Base-by-base conservation (phyloP, 805 yeast species). In the Ogataea corticis region DNA sequence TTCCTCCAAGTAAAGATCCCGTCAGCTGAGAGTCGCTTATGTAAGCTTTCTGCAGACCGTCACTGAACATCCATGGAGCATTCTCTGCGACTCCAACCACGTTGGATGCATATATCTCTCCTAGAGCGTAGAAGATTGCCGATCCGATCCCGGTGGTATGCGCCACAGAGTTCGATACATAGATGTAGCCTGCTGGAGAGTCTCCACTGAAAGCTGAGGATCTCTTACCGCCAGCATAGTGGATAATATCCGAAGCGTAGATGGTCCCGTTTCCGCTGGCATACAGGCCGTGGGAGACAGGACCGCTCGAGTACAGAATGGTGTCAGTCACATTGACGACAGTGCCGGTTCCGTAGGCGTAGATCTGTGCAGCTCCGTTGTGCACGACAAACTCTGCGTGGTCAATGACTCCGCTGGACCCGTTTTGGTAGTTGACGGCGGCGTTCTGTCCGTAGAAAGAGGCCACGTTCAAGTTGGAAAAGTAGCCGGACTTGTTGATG, bases 131-230 rank as follows among this genome's bases (percentile, higher is more conserved):
- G 34, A 41, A 41, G 13, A 41, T 41, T 13, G 45, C 45, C n/a
- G 45, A 41, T 2, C 45, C 45, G 10, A 41, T 25, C 6, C 45
- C 45, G 11, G 39, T 23, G n/a, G 45, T 41, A 18, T 41, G 45
- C 7, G 45, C 38, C 16, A 41, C 39, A 13, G 45, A 33, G 28
- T 41, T 28, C 2, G 39, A 7, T 14, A 34, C 34, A 34, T 41
- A 14, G 34, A 41, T 27, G 39, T 41, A 41, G 3, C 45, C 45
- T 2, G 39, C 45, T 4, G 45, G 45, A 17, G 37, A 21, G 34
- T 41, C 45, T 10, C 45, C 45, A 30, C 45, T 41, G 29, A 41
- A 41, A 34, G 45, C 38, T 7, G 45, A 41, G 11, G 39, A 41
- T 14, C 45, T 17, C 45, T 33, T 41, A 16, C 45, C 45, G 18